phyloP scores from a whole-genome alignment of 1,284 basidiomycete species.

The Puccinia novopanici region DNA sequence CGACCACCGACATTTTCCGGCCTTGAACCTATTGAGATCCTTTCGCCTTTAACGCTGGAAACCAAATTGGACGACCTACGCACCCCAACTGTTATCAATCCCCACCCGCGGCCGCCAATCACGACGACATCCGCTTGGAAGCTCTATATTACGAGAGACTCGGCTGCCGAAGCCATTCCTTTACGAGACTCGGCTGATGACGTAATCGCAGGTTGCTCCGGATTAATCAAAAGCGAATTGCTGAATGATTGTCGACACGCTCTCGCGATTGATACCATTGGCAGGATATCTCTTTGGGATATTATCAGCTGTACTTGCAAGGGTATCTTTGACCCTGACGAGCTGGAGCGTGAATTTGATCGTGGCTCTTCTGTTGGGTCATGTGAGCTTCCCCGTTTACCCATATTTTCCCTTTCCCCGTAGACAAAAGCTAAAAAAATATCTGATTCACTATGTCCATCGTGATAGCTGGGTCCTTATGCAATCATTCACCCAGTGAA shows the following conservation, averaged over 20 bases:
- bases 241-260: conserved; percentile 90
- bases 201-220: conserved; percentile 74
- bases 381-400: neutral
- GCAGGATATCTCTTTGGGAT: conserved; percentile 87
- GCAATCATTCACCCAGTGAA: conserved; percentile 62
- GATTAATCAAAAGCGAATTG: conserved; percentile 69
- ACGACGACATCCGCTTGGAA: conserved; percentile 46
- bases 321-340: conserved; percentile 70
- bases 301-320: conserved; percentile 76
- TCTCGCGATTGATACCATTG: conserved; percentile 81
- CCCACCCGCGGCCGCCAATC: conserved; percentile 10
- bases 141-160: conserved; percentile 73
- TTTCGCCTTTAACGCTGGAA: conserved; percentile 21
- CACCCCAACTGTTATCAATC: conserved; percentile 5
- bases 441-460: neutral
- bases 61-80: conserved; percentile 12
- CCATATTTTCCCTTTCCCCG: neutral
- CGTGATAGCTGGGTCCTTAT: neutral
- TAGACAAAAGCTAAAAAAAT: neutral
- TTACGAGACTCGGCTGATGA: conserved; percentile 68
- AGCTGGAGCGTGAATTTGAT: conserved; percentile 62
- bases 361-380: conserved; percentile 21
- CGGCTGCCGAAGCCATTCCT: conserved; percentile 77
- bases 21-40: conserved; percentile 13
- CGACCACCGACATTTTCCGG: neutral